These are phyloP conservation scores for Suillus occidentalis DNA, from an alignment of 768 basidiomycete genomes.

Conservation along the genomic window DNA sequence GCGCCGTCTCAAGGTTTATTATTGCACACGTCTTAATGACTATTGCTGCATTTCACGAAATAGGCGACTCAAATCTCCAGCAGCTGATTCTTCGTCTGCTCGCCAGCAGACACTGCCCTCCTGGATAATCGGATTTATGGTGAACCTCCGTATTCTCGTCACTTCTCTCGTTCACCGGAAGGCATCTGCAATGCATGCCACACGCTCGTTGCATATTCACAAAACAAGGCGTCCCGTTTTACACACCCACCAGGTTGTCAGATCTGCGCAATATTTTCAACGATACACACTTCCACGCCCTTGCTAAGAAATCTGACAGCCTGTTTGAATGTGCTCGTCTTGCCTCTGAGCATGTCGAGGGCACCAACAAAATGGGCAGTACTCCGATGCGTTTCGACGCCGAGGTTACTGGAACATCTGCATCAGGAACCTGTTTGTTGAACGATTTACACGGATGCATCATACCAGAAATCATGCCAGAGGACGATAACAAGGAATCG, in stretches of 20 bases:
- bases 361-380: neutral
- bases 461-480: conserved; percentile 5
- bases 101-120: neutral
- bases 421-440: neutral
- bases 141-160: conserved; percentile 9
- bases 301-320: neutral
- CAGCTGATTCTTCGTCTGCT: conserved; percentile 14
- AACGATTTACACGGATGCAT: conserved; percentile 7
- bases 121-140: neutral
- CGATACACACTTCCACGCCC: neutral
- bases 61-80: conserved; percentile 6
- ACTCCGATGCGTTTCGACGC: neutral
- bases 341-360: conserved; percentile 4
- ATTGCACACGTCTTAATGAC: conserved; percentile 24
- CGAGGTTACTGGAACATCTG: neutral
- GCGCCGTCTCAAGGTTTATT: neutral
- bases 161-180: conserved; percentile 7
- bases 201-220: neutral
- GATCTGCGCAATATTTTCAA: neutral
- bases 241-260: neutral
- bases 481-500: neutral
- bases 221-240: conserved; percentile 5
- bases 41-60: conserved; percentile 26
- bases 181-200: conserved; percentile 3
- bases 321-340: conserved; percentile 6